Base-by-base conservation (phyloP, 2,329 filamentous ascomycete species). In the Sporothrix brunneoviolacea region DNA sequence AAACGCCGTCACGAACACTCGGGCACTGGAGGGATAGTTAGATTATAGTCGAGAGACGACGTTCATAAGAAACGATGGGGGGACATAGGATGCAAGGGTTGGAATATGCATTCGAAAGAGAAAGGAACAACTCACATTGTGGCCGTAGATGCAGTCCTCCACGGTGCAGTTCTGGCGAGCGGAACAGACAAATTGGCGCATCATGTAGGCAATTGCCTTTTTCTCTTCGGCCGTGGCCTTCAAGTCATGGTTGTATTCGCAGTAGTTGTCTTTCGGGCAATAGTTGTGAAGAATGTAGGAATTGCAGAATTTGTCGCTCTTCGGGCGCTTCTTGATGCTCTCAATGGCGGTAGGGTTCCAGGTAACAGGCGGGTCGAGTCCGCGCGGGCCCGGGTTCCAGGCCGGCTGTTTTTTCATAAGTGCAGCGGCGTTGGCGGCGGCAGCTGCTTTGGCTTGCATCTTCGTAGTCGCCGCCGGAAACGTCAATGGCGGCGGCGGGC, bases 71-170 rank as follows among this genome's bases (percentile, higher is more conserved):
- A n/a, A n/a, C n/a, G n/a, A n/a, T n/a, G n/a, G n/a, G n/a, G n/a
- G 12, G 12, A 21, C 28, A 13, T n/a, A n/a, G n/a, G n/a, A n/a
- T n/a, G n/a, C n/a, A n/a, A n/a, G n/a, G n/a, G n/a, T n/a, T n/a
- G n/a, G n/a, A n/a, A n/a, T n/a, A n/a, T n/a, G n/a, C n/a, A n/a
- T n/a, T n/a, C n/a, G n/a, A n/a, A n/a, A n/a, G n/a, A n/a, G 4
- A 16, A 18, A 27, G 6, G 13, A 21, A 24, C 19, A 3, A 38
- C 16, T 27, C 60, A 80, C 77, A 58, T 83, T 74, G 60, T 83
- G 80, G 3, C 80, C 80, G 57, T 83, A 83, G 52, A 83, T 82
- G 60, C 80, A 83, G 54, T 76, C 73, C 2, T 74, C 70, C 4
- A 72, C 64, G 7, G 76, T 72, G 56, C 80, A 83, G n/a, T 77